Evolutionary conservation across 1,284 basidiomycete genomes (phyloP).

Genomic region (Limonomyces culmigenus): DNA sequence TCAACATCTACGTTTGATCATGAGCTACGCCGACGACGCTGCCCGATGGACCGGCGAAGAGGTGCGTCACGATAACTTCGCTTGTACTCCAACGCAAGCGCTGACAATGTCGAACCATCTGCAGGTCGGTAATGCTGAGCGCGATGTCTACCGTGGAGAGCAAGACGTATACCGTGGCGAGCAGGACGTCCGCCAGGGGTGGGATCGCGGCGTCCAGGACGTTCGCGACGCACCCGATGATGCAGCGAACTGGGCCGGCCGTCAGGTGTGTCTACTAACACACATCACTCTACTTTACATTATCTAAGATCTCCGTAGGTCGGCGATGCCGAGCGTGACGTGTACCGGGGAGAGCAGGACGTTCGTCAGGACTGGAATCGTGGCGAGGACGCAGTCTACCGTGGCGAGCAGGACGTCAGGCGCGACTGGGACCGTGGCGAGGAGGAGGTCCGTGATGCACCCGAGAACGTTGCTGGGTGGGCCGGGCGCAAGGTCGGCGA

Average conservation of each 20-base stretch:
- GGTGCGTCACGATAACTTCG: not conserved
- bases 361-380: not conserved
- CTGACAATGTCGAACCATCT: too few relatives aligned
- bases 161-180: not conserved
- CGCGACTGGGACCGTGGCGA: constrained; percentile 2
- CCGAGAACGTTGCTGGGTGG: constrained; percentile 1
- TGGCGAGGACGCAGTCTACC: not conserved
- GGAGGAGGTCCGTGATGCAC: not conserved
- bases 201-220: constrained; percentile 1
- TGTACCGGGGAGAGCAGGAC: not conserved
- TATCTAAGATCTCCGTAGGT: too few relatives aligned
- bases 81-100: not conserved
- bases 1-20: too few relatives aligned
- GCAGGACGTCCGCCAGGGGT: not conserved
- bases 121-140: not conserved
- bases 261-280: too few relatives aligned
- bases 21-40: constrained; percentile 1
- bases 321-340: not conserved
- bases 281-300: too few relatives aligned
- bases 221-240: constrained; percentile 1
- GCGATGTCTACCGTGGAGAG: not conserved
- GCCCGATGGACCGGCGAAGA: constrained; percentile 1
- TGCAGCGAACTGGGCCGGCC: constrained; percentile 1
- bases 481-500: not conserved
- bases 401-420: not conserved